phyloP scores from a whole-genome alignment of 2,329 filamentous ascomycete genomes.

The Fonsecaea erecta region DNA sequence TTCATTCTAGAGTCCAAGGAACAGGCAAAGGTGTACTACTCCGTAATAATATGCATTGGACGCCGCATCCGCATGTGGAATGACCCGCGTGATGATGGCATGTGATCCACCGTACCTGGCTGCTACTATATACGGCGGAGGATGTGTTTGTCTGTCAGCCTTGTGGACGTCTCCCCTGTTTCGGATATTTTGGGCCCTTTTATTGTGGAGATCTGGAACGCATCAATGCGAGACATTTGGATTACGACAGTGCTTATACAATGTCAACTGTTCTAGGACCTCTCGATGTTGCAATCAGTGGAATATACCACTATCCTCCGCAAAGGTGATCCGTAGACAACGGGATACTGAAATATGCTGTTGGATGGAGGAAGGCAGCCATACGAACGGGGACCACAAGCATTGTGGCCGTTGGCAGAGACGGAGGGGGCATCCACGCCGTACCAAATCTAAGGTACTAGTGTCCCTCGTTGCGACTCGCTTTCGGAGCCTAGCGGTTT shows the following conservation, averaged over 20 bases:
- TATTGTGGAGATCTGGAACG: not conserved
- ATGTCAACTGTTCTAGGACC: no score
- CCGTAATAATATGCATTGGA: constrained; percentile 12
- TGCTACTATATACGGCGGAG: not conserved
- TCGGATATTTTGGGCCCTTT: not conserved
- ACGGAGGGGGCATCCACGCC: not conserved
- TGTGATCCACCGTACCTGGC: not conserved
- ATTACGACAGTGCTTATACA: no score
- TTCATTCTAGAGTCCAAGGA: not conserved
- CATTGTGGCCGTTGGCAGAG: not conserved
- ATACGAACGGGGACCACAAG: not conserved
- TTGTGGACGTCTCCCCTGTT: not conserved
- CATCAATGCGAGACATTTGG: no score
- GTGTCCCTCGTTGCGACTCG: not conserved
- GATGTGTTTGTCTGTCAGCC: not conserved
- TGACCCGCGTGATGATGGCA: not conserved
- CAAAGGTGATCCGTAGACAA: no score
- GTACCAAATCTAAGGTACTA: not conserved
- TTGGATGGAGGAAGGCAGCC: not conserved
- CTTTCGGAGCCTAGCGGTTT: not conserved
- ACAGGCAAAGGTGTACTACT: not conserved
- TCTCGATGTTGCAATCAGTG: no score
- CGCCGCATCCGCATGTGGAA: constrained; percentile 3
- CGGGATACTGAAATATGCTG: no score
- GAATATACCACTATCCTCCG: no score